Conservation (phyloP, 768 basidiomycete genomes). For the Lactarius hatsudake region DNA sequence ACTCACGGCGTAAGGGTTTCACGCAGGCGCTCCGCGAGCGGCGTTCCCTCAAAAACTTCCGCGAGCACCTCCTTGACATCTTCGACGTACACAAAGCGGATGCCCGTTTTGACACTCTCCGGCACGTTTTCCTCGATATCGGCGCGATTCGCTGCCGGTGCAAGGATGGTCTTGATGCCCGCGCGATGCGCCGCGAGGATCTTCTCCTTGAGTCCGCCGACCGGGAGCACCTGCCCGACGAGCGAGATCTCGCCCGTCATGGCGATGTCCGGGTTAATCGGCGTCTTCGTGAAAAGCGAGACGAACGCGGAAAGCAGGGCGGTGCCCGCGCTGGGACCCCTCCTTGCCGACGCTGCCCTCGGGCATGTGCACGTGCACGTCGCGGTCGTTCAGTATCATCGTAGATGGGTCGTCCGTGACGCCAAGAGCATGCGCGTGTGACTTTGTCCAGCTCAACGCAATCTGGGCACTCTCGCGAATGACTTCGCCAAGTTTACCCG, state of each 20-base stretch:
- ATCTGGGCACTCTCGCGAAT: constrained; percentile 97
- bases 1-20: constrained; percentile 44
- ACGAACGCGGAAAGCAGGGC: constrained; percentile 91
- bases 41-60: constrained; percentile 75
- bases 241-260: constrained; percentile 99
- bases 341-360: constrained; percentile 93
- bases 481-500: constrained; percentile 97
- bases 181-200: constrained; percentile 96
- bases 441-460: constrained; percentile 88
- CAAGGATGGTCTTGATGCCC: constrained; percentile 89
- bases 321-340: constrained; percentile 95
- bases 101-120: constrained; percentile 91
- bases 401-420: constrained; percentile 71
- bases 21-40: constrained; percentile 62
- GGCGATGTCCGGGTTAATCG: constrained; percentile 84
- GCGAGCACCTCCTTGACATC: constrained; percentile 86
- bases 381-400: constrained; percentile 79
- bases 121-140: constrained; percentile 99
- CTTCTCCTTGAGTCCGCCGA: constrained; percentile 95
- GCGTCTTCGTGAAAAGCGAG: constrained; percentile 83
- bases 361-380: constrained; percentile 97
- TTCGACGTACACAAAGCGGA: constrained; percentile 93
- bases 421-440: constrained; percentile 85
- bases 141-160: constrained; percentile 82
- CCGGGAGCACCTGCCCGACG: constrained; percentile 92